Percentiles rank a stretch among this genome's conserved stretches.
phyloP scores from a whole-genome alignment of 139 green algal species.

The Chlamydomonas sp. region DNA sequence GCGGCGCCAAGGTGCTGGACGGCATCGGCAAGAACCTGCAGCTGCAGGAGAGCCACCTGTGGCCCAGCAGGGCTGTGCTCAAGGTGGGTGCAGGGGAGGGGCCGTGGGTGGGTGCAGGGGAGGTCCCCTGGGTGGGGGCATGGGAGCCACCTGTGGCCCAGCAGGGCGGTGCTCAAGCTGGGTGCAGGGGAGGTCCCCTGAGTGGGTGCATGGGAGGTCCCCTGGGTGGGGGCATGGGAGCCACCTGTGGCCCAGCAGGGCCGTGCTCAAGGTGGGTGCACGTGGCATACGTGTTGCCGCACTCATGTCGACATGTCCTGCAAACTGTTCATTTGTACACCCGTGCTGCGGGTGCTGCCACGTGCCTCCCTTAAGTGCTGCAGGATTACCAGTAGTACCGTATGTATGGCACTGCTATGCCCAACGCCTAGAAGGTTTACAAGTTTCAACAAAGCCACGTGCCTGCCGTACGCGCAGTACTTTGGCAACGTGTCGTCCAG shows the following conservation, averaged over 20 bases:
- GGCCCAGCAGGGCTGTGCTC: slow-evolving; percentile 57
- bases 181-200: slow-evolving; percentile 40
- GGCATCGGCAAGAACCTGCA: slow-evolving; percentile 65
- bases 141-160: slow-evolving; percentile 50
- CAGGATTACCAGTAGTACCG: too few species aligned
- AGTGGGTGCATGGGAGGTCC: slow-evolving; percentile 9
- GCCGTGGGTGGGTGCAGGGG: slow-evolving; percentile 15
- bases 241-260: slow-evolving; percentile 50
- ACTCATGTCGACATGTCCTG: too few species aligned
- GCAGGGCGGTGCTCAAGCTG: slow-evolving; percentile 45
- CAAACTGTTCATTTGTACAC: too few species aligned
- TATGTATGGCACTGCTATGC: too few species aligned
- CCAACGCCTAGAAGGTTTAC: too few species aligned
- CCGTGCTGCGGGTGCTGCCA: too few species aligned
- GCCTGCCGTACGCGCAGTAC: slow-evolving; percentile 1
- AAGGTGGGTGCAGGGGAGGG: slow-evolving; percentile 31
- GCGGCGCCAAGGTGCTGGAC: slow-evolving; percentile 74
- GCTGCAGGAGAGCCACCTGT: slow-evolving; percentile 47
- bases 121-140: slow-evolving; percentile 11
- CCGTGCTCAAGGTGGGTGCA: slow-evolving; percentile 40
- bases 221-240: slow-evolving; percentile 18
- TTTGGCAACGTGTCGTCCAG: slow-evolving; percentile 61
- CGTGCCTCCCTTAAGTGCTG: too few species aligned
- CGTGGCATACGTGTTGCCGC: too few species aligned
- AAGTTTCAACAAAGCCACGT: too few species aligned